Percentiles rank a stretch among this genome's conserved stretches.
These are phyloP conservation scores for Crinitomyces ghanaensis DNA, from an alignment of 805 yeast species.

Conservation along the genomic window DNA sequence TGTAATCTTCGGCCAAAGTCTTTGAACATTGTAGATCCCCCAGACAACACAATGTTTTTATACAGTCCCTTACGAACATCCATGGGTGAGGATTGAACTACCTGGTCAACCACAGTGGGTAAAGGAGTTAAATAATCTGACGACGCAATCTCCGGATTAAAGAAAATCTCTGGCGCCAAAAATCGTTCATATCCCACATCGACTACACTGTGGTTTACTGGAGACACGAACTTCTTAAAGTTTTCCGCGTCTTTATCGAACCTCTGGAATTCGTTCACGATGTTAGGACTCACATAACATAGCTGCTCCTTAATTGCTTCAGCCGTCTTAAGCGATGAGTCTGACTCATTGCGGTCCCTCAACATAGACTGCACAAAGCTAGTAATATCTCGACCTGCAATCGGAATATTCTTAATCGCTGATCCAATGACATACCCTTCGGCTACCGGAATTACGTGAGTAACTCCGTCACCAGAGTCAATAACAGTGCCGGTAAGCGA, in stretches of 20 bases:
- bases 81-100: conserved; percentile 89
- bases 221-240: conserved; percentile 73
- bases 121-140: conserved; percentile 92
- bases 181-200: conserved; percentile 98
- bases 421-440: conserved; percentile 98
- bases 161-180: conserved; percentile 97
- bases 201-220: conserved; percentile 71
- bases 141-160: conserved; percentile 94
- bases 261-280: conserved; percentile 89
- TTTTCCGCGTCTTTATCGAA: conserved; percentile 82
- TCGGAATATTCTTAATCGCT: conserved; percentile 93
- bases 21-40: conserved; percentile 98
- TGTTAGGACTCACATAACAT: conserved; percentile 96
- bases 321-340: conserved; percentile 89
- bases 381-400: conserved; percentile 98
- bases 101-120: conserved; percentile 92
- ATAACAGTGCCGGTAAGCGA: conserved; percentile 97
- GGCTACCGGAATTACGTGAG: conserved; percentile 98
- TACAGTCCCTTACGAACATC: conserved; percentile 96
- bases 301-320: conserved; percentile 93
- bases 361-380: conserved; percentile 82
- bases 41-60: conserved; percentile 89
- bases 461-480: conserved; percentile 98
- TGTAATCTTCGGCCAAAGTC: conserved; percentile 97
- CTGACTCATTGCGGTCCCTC: conserved; percentile 94